phyloP scores from a whole-genome alignment of 2,329 filamentous ascomycete species.

The Pezicula carpinea region DNA sequence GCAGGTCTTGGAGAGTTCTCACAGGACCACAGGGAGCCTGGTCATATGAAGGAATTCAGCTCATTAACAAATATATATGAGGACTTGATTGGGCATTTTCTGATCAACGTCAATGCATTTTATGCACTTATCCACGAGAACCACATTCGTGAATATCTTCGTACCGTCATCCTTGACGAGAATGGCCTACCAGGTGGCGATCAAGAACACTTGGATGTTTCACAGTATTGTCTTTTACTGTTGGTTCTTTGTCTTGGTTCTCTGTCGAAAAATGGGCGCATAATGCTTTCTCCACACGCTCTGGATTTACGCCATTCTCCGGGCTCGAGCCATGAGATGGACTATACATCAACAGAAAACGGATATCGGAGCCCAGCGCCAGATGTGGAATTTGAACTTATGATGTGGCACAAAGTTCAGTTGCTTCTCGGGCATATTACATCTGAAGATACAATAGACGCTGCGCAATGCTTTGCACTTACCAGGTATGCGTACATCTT shows the following conservation, averaged over 20 bases:
- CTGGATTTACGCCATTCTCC: not conserved
- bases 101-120: conserved; percentile 24
- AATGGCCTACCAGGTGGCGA: not conserved
- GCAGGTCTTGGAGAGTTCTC: not conserved
- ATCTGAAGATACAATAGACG: conserved; percentile 15
- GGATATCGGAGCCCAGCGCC: not conserved
- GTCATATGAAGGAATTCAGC: not conserved
- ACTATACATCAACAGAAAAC: not conserved
- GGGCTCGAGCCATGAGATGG: not conserved
- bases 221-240: conserved; percentile 13
- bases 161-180: not conserved
- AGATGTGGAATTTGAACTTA: not conserved
- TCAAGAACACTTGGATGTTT: not conserved
- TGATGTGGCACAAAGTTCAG: conserved; percentile 16
- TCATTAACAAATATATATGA: not conserved
- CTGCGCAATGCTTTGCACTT: conserved; percentile 26
- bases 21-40: too few species aligned
- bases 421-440: conserved; percentile 20
- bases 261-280: conserved; percentile 6
- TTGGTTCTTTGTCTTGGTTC: conserved; percentile 14
- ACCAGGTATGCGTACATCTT: conserved; percentile 19
- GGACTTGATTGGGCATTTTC: conserved; percentile 13
- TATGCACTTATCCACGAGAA: conserved; percentile 10
- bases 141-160: conserved; percentile 2
- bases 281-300: conserved; percentile 1